Evolutionary conservation across 1,284 basidiomycete genomes (phyloP), one percentile per base, ranked within the genome.

Genomic region (Ceratobasidium sp.): DNA sequence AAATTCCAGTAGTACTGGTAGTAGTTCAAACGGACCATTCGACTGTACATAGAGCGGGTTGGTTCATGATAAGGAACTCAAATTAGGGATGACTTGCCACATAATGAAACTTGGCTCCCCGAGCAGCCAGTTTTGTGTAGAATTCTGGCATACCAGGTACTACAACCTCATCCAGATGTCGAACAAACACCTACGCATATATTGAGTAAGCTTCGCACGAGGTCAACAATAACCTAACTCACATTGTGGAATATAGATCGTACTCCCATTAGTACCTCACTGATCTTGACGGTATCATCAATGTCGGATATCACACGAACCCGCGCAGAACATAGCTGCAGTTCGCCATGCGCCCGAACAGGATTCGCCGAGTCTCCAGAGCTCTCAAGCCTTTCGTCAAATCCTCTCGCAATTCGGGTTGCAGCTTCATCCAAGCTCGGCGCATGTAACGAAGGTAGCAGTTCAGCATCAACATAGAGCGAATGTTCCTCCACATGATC

Each of bases 221-320:
- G 9, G 52, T 38, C 46, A n/a, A 10, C 4, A 54, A 40, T 9
- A 10, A 42, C 1, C 33, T 4, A 42, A 66, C 73, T 23, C 40
- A 94, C 93, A 81, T 93, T 93, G 64, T 89, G 87, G 83, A 96
- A 96, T 2, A 94, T 91, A 1, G 91, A 87, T 46, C 94, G 87
- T 0, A 94, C 90, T 0, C 95, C 95, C 15, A 87, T 86, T 2
- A 92, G 82, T n/a, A 97, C 88, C 73, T 91, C 90, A 0, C 93
- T 91, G 66, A 90, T 84, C 83, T 97, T 98, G 80, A 98, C 89
- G 0, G 97, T 99, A 84, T 99, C 97, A 83, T 99, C 97, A 61
- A 99, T 93, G 82, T 99, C 97, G 0, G 95, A 97, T 46, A 98
- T 92, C 74, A 98, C 88, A 9, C 94, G 90, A 15, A 96, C 83